Evolutionary conservation across 2,329 filamentous ascomycete genomes (phyloP).

Genomic region (Pyrenochaeta sp.): DNA sequence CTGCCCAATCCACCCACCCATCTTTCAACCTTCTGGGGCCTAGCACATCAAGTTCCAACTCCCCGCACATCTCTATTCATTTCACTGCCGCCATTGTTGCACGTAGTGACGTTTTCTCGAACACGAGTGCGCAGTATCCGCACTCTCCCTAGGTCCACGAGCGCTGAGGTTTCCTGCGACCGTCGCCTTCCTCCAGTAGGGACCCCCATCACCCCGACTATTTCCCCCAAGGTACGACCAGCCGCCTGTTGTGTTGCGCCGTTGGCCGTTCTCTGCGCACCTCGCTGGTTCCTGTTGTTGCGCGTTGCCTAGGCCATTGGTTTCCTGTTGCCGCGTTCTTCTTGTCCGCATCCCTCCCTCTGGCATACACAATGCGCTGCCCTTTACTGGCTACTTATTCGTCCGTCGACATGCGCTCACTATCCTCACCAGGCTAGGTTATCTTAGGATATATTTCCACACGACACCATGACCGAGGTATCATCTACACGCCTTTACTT

Average conservation of each 20-base stretch:
- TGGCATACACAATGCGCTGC: constrained; percentile 35
- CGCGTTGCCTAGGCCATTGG: constrained; percentile 35
- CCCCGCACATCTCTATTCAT: constrained; percentile 30
- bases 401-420: constrained; percentile 44
- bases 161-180: constrained; percentile 29
- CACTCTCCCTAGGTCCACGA: constrained; percentile 27
- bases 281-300: constrained; percentile 35
- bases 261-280: constrained; percentile 28
- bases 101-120: constrained; percentile 16
- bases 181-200: constrained; percentile 27
- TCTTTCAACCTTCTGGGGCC: constrained; percentile 28
- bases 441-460: constrained; percentile 25
- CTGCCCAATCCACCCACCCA: constrained; percentile 23
- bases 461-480: constrained; percentile 76
- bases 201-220: constrained; percentile 18
- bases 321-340: constrained; percentile 28
- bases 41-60: constrained; percentile 25
- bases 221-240: constrained; percentile 40
- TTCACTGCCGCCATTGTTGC: constrained; percentile 21
- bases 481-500: constrained; percentile 95
- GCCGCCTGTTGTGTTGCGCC: constrained; percentile 30
- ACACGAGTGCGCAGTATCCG: constrained; percentile 14
- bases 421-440: constrained; percentile 45
- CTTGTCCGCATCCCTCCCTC: constrained; percentile 28
- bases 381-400: constrained; percentile 32